Evolutionary conservation across 2,329 filamentous ascomycete genomes (phyloP).

Genomic region (Cercospora zeae-maydis): DNA sequence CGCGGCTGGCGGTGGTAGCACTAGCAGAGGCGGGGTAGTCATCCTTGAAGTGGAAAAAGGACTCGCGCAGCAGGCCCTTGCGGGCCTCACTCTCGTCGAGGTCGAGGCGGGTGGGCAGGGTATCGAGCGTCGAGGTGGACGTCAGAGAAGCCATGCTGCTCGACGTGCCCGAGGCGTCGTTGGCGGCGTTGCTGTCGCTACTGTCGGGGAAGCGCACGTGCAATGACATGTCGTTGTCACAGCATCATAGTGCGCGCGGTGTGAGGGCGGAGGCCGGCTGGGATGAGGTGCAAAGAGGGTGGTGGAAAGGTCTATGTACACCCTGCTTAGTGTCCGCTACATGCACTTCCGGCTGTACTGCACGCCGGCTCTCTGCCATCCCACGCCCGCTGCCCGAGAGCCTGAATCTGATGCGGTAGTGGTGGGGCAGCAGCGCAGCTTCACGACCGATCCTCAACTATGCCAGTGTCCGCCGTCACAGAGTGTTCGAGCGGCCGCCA

Average conservation of each 20-base stretch:
- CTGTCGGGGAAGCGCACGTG: conserved; percentile 24
- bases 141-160: conserved; percentile 45
- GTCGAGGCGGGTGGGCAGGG: conserved; percentile 48
- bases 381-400: not conserved
- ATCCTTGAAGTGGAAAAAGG: conserved; percentile 63
- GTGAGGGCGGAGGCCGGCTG: no score
- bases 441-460: not conserved
- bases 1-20: conserved; percentile 24
- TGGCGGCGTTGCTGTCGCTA: conserved; percentile 13
- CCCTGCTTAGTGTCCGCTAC: no score
- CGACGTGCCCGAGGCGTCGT: conserved; percentile 37
- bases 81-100: conserved; percentile 46
- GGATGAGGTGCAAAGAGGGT: no score
- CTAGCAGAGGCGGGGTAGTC: conserved; percentile 32
- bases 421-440: not conserved
- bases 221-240: no score
- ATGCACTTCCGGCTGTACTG: not conserved
- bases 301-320: no score
- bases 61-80: conserved; percentile 55
- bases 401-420: not conserved
- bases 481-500: not conserved
- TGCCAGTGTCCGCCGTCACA: not conserved
- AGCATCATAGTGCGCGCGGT: no score
- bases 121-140: conserved; percentile 43
- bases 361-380: not conserved